Percentiles rank a stretch among this genome's conserved stretches.
These are phyloP conservation scores for Trichoderma reesei DNA, from an alignment of 495 filamentous ascomycete species.

Conservation along the genomic window DNA sequence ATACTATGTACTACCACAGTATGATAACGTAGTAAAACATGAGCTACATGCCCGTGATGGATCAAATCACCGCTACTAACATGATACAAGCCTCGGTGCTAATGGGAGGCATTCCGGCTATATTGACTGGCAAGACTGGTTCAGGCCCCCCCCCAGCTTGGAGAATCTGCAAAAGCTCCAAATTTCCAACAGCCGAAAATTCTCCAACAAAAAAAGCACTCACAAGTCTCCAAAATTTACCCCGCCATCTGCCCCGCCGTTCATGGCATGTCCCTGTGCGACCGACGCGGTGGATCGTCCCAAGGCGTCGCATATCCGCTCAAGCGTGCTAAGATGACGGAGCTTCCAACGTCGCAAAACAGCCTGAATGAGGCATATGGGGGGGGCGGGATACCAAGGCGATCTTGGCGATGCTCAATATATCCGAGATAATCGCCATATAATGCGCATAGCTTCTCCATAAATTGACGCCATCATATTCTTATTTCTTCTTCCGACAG, in stretches of 20 bases:
- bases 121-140: no score
- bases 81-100: no score
- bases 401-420: background rate
- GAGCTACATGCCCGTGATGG: no score
- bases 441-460: background rate
- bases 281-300: background rate
- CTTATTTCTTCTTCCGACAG: background rate
- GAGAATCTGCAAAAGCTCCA: no score
- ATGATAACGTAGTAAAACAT: no score
- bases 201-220: background rate
- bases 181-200: background rate
- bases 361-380: background rate
- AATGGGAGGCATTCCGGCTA: no score
- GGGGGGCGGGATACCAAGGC: background rate
- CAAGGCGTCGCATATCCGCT: background rate
- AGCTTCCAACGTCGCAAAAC: background rate
- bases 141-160: no score
- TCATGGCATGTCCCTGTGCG: background rate
- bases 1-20: no score
- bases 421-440: background rate
- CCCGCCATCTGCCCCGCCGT: background rate
- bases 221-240: background rate
- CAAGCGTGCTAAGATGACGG: background rate
- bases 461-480: background rate
- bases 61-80: no score